These are phyloP conservation scores for Novymonas esmeraldas DNA, from an alignment of 208 protist species.

Conservation along the genomic window DNA sequence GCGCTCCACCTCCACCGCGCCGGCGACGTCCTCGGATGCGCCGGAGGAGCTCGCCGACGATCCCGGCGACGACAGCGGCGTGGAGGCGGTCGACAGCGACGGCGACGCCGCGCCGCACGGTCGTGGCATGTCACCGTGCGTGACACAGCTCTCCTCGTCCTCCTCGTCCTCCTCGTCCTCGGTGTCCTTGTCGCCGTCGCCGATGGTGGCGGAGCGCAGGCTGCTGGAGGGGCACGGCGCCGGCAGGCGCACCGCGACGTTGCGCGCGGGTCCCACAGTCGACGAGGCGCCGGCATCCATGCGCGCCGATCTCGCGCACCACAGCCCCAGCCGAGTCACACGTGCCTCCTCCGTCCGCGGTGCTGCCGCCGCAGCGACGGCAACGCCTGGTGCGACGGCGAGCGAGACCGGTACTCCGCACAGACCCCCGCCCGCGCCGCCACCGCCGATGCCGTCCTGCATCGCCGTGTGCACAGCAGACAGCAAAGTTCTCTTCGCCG, in stretches of 20 bases:
- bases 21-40: not conserved
- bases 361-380: not conserved
- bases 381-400: not conserved
- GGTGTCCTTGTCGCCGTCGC: slow-evolving; percentile 7
- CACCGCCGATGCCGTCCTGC: not conserved
- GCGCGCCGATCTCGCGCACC: too few species aligned
- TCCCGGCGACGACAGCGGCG: not conserved
- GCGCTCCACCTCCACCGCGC: slow-evolving; percentile 7
- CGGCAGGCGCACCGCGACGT: too few species aligned
- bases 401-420: not conserved
- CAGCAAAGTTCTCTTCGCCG: slow-evolving; percentile 23
- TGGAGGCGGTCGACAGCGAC: not conserved
- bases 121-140: not conserved
- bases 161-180: slow-evolving; percentile 2
- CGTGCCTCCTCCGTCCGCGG: too few species aligned
- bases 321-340: too few species aligned
- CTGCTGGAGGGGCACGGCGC: not conserved
- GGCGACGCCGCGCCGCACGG: not conserved
- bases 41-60: slow-evolving; percentile 1
- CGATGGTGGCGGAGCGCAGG: slow-evolving; percentile 17
- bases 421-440: not conserved
- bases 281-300: not conserved
- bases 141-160: not conserved
- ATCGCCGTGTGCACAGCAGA: slow-evolving; percentile 14
- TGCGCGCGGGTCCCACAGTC: not conserved